These are phyloP conservation scores for Rhodofomes roseus DNA, from an alignment of 1,284 basidiomycete species.

Conservation along the genomic window DNA sequence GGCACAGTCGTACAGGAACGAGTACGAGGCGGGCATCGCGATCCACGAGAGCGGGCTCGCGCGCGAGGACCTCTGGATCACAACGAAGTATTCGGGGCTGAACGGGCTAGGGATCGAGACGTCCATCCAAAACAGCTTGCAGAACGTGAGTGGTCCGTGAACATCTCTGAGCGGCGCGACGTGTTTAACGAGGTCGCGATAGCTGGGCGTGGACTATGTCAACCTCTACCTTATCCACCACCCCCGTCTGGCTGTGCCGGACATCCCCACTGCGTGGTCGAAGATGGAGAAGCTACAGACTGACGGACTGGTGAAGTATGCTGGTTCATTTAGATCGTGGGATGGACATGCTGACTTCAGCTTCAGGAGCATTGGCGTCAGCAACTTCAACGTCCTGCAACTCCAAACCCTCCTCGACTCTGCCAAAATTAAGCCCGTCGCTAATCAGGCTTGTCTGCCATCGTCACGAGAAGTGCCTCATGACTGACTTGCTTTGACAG, in stretches of 20 bases:
- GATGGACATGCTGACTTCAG: background rate
- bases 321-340: background rate
- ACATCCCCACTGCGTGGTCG: constrained; percentile 57
- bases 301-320: constrained; percentile 57
- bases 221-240: constrained; percentile 72
- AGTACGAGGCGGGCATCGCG: constrained; percentile 36
- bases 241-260: constrained; percentile 40
- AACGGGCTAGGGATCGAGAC: constrained; percentile 35
- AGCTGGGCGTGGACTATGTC: constrained; percentile 67
- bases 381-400: constrained; percentile 65
- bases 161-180: background rate
- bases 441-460: constrained; percentile 59
- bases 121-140: constrained; percentile 29
- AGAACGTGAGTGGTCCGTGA: constrained; percentile 17
- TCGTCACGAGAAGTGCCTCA: no score
- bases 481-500: constrained; percentile 34
- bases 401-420: constrained; percentile 55
- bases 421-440: constrained; percentile 63
- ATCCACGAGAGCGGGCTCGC: constrained; percentile 33
- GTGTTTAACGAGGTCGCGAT: background rate
- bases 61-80: constrained; percentile 35
- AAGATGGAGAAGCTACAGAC: constrained; percentile 64
- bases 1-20: constrained; percentile 35
- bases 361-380: constrained; percentile 74
- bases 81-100: constrained; percentile 53